phyloP scores from a whole-genome alignment of 169 alveolate species.

The Pseudocohnilembus persalinus region DNA sequence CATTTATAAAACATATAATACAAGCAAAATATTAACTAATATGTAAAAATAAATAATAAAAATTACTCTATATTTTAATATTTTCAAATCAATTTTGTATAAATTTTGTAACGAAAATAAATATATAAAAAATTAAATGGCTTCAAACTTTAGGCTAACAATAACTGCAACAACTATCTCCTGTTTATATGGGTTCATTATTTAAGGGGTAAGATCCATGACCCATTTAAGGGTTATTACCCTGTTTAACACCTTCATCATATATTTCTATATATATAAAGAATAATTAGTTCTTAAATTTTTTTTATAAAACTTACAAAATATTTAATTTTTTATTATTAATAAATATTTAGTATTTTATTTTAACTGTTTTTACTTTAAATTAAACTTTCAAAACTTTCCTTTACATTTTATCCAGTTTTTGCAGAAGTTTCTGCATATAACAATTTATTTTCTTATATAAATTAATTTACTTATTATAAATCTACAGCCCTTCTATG shows the following conservation, averaged over 20 bases:
- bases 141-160: neutral
- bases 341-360: no score
- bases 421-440: conserved; percentile 97
- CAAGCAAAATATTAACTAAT: no score
- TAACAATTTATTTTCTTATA: conserved; percentile 87
- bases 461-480: conserved; percentile 89
- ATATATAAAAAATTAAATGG: no score
- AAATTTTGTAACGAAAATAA: no score
- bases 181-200: no score
- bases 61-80: no score
- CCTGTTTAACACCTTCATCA: neutral
- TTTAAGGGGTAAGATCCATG: neutral
- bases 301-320: no score
- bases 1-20: no score
- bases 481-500: conserved; percentile 87
- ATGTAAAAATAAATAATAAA: no score
- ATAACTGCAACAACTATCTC: neutral
- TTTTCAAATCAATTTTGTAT: no score
- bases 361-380: conserved; percentile 16
- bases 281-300: no score
- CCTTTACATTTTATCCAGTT: conserved; percentile 95
- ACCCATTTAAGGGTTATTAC: neutral
- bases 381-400: conserved; percentile 91
- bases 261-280: neutral
- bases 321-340: no score